These are phyloP conservation scores for Penicillium italicum DNA, from an alignment of 2,329 filamentous ascomycete species.

Conservation along the genomic window DNA sequence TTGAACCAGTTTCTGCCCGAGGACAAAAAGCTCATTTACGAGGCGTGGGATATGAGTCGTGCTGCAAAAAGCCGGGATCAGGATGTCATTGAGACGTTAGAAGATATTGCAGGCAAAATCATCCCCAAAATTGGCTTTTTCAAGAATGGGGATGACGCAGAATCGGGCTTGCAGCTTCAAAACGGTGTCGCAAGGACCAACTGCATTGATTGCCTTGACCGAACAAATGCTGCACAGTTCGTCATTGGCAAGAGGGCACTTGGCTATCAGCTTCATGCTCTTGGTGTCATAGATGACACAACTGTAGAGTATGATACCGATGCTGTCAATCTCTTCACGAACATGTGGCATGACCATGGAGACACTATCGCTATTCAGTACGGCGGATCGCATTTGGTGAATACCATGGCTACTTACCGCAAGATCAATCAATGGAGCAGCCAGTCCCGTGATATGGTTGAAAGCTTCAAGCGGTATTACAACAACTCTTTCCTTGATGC, in stretches of 20 bases:
- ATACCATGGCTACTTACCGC: constrained; percentile 98
- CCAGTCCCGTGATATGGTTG: constrained; percentile 96
- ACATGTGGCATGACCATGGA: constrained; percentile 97
- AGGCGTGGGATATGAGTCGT: constrained; percentile 97
- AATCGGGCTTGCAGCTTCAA: constrained; percentile 67
- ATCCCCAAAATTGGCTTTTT: constrained; percentile 87
- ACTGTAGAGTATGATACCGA: constrained; percentile 91
- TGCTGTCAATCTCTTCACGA: constrained; percentile 90
- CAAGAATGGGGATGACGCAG: constrained; percentile 75
- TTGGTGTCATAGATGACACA: constrained; percentile 78
- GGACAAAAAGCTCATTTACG: constrained; percentile 83
- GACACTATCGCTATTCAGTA: constrained; percentile 98
- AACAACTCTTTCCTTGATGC: constrained; percentile 97
- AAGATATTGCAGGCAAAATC: constrained; percentile 84
- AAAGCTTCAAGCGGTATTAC: constrained; percentile 98
- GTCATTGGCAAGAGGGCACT: constrained; percentile 94
- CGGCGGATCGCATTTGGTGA: constrained; percentile 93
- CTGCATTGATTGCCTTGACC: constrained; percentile 95
- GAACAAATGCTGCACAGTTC: constrained; percentile 96
- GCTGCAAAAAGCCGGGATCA: constrained; percentile 88
- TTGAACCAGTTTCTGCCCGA: constrained; percentile 88
- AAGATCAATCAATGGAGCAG: constrained; percentile 99
- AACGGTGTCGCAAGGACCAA: constrained; percentile 94
- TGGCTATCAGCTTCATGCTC: constrained; percentile 83
- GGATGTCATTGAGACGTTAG: constrained; percentile 89